Conservation (phyloP, 129 eudicot genomes). For the Flaveria trinervia region DNA sequence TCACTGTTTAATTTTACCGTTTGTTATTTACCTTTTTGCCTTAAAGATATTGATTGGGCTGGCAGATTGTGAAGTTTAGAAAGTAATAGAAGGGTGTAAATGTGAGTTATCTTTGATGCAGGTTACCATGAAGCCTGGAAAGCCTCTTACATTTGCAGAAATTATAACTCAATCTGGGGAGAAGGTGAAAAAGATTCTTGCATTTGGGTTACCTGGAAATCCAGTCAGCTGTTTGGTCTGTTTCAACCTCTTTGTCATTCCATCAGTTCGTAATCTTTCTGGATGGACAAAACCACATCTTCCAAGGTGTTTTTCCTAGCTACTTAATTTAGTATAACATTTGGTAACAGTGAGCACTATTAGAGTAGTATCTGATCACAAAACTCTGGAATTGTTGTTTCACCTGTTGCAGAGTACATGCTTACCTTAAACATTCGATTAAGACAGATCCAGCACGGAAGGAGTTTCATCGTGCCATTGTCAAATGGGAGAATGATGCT, state of each 20-base stretch:
- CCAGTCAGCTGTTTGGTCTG: constrained; percentile 96
- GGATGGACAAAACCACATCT: constrained; percentile 85
- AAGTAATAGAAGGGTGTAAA: constrained; percentile 2
- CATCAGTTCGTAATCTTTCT: constrained; percentile 73
- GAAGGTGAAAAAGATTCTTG: constrained; percentile 52
- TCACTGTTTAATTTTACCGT: not conserved
- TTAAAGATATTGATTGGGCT: constrained; percentile 7
- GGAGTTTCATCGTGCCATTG: constrained; percentile 75
- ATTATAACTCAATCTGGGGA: constrained; percentile 48
- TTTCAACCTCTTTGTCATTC: constrained; percentile 88
- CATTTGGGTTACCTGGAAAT: constrained; percentile 96
- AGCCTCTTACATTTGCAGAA: constrained; percentile 97
- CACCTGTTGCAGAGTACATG: constrained; percentile 59
- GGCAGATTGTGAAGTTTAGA: not conserved
- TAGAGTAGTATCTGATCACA: not conserved
- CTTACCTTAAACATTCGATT: constrained; percentile 67
- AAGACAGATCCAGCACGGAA: constrained; percentile 63
- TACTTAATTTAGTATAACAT: constrained; percentile 26
- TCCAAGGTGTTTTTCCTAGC: constrained; percentile 54
- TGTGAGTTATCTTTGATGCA: constrained; percentile 34
- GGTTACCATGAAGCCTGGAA: constrained; percentile 87
- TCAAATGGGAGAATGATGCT: constrained; percentile 67
- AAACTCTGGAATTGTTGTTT: constrained; percentile 18
- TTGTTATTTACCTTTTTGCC: not conserved
- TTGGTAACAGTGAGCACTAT: not conserved